Evolutionary conservation across 2,329 filamentous ascomycete species (phyloP).

Genomic region (Penicillium sp.): DNA sequence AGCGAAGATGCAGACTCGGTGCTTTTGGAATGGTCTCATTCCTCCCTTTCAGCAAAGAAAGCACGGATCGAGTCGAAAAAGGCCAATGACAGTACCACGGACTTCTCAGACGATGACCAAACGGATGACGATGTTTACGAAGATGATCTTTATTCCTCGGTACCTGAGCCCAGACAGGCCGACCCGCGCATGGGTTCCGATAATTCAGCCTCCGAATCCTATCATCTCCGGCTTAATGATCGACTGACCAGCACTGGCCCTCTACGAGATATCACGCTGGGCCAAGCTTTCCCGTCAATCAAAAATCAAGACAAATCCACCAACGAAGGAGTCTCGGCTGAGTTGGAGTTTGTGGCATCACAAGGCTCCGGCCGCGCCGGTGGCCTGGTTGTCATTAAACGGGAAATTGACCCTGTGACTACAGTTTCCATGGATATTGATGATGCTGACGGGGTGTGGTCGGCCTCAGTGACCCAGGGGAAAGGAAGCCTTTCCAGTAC

Average conservation of each 20-base stretch:
- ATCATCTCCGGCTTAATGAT: slow-evolving; percentile 74
- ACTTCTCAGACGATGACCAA: slow-evolving; percentile 57
- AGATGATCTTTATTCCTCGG: slow-evolving; percentile 47
- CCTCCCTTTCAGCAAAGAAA: slow-evolving; percentile 57
- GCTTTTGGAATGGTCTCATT: slow-evolving; percentile 73
- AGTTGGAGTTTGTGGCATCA: slow-evolving; percentile 52
- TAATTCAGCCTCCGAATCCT: slow-evolving; percentile 46
- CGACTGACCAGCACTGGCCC: slow-evolving; percentile 72
- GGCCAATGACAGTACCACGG: slow-evolving; percentile 46
- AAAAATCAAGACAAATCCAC: slow-evolving; percentile 44
- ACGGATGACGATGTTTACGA: slow-evolving; percentile 58
- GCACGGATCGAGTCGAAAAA: slow-evolving; percentile 56
- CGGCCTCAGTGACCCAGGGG: slow-evolving; percentile 55
- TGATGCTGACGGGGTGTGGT: slow-evolving; percentile 74
- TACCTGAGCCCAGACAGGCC: slow-evolving; percentile 20
- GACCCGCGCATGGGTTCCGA: slow-evolving; percentile 19
- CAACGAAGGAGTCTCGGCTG: slow-evolving; percentile 34
- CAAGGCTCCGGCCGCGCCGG: slow-evolving; percentile 55
- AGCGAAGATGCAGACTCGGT: slow-evolving; percentile 79
- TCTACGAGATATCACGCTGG: slow-evolving; percentile 68
- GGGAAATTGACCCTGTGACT: slow-evolving; percentile 68
- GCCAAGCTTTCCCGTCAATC: slow-evolving; percentile 50
- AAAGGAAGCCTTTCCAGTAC: slow-evolving; percentile 45
- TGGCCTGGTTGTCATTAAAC: slow-evolving; percentile 71
- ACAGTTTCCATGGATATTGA: slow-evolving; percentile 68